phyloP scores from a whole-genome alignment of 2,329 filamentous ascomycete genomes.

The Trichoderma sp. region DNA sequence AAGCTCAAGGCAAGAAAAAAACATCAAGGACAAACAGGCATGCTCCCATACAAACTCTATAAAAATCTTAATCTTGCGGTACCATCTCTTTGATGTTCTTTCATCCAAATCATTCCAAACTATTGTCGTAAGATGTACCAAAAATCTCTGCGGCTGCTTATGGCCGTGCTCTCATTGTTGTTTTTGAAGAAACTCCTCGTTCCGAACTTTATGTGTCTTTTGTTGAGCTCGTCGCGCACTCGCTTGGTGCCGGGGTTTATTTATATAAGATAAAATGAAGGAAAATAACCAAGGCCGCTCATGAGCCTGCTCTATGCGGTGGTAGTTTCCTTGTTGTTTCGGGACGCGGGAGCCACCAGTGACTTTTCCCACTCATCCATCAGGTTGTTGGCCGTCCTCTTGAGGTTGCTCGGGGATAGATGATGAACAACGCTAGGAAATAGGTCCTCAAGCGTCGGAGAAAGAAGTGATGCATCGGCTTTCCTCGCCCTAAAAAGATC shows the following conservation, averaged over 20 bases:
- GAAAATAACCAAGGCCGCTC: neutral
- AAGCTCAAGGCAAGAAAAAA: neutral
- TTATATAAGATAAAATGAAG: neutral
- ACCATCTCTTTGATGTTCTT: slow-evolving; percentile 7
- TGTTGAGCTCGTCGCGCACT: neutral
- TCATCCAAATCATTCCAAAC: slow-evolving; percentile 1
- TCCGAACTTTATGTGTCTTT: neutral
- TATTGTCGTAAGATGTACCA: slow-evolving; percentile 4
- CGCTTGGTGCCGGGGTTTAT: neutral
- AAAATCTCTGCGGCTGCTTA: neutral
- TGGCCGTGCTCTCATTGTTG: neutral
- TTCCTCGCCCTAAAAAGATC: slow-evolving; percentile 15
- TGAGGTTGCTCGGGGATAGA: slow-evolving; percentile 72
- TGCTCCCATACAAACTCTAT: slow-evolving; percentile 7
- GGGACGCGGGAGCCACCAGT: slow-evolving; percentile 31
- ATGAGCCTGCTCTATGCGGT: slow-evolving; percentile 25
- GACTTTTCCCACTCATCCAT: slow-evolving; percentile 88
- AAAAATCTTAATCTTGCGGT: slow-evolving; percentile 1
- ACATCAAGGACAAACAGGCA: slow-evolving; percentile 3
- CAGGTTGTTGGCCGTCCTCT: slow-evolving; percentile 77
- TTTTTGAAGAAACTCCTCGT: neutral
- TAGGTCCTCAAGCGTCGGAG: slow-evolving; percentile 52
- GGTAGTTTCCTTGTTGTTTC: slow-evolving; percentile 36
- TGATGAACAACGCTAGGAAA: slow-evolving; percentile 71
- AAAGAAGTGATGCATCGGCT: slow-evolving; percentile 33